phyloP scores from a whole-genome alignment of 306 rosid species.

The Luffa acutangula region DNA sequence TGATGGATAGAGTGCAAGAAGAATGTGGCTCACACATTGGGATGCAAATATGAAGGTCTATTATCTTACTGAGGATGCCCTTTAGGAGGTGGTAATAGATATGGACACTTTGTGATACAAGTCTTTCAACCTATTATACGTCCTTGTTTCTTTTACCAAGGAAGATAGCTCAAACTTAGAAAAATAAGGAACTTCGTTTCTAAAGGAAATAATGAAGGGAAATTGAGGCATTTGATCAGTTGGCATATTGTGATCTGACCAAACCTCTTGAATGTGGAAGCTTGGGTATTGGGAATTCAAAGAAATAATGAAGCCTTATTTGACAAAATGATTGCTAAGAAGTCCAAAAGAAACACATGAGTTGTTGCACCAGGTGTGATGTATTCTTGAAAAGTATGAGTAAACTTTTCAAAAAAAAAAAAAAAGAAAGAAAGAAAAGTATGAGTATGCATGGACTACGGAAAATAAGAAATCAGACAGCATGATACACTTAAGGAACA shows the following conservation, averaged over 20 bases:
- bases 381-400: not conserved
- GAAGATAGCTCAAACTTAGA: not conserved
- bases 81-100: not conserved
- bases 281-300: not conserved
- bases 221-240: not conserved
- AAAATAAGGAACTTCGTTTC: not conserved
- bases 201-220: not conserved
- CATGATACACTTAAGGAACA: not conserved
- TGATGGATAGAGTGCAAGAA: not conserved
- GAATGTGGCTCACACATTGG: not conserved
- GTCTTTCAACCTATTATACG: not conserved
- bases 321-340: not conserved
- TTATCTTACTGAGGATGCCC: not conserved
- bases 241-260: not conserved
- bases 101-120: not conserved
- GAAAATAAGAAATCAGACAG: not conserved
- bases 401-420: not conserved
- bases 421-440: not conserved
- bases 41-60: not conserved
- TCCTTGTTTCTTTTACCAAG: not conserved
- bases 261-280: not conserved
- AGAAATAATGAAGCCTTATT: not conserved
- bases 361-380: not conserved
- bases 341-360: not conserved
- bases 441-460: not conserved